These are phyloP conservation scores for Penicillium alfredii DNA, from an alignment of 495 filamentous ascomycete genomes.

Conservation along the genomic window DNA sequence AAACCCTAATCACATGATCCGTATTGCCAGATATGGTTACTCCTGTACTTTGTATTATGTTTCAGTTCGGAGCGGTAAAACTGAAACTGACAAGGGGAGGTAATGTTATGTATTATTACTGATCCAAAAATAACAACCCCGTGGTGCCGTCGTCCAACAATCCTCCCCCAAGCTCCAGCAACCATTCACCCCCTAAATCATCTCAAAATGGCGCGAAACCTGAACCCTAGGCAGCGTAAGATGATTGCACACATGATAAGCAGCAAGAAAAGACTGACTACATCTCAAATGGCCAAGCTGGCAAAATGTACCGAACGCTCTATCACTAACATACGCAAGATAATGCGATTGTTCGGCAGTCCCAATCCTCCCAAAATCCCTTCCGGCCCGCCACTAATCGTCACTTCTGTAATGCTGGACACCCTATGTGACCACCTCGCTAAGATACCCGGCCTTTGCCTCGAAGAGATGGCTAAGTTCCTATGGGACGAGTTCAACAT, in stretches of 20 bases:
- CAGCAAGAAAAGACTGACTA: slow-evolving; percentile 14
- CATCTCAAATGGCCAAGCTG: slow-evolving; percentile 16
- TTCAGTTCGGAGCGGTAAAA: too few relatives aligned
- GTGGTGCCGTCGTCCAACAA: too few relatives aligned
- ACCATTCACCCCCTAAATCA: too few relatives aligned
- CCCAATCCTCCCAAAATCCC: slow-evolving; percentile 18
- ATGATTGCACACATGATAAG: slow-evolving; percentile 26
- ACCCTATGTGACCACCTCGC: slow-evolving; percentile 13
- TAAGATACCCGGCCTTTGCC: slow-evolving; percentile 14
- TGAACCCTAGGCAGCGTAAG: too few relatives aligned
- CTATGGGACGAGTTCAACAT: slow-evolving; percentile 11
- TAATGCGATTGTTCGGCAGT: slow-evolving; percentile 20
- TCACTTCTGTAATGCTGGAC: slow-evolving; percentile 17
- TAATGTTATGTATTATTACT: too few relatives aligned
- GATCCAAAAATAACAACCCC: too few relatives aligned
- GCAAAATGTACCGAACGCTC: slow-evolving; percentile 16
- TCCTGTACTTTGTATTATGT: too few relatives aligned
- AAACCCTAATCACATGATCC: too few relatives aligned
- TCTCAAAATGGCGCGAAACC: too few relatives aligned
- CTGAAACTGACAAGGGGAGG: too few relatives aligned
- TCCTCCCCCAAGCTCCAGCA: too few relatives aligned
- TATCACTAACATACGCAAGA: slow-evolving; percentile 17
- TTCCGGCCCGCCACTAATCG: slow-evolving; percentile 7
- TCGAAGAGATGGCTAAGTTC: slow-evolving; percentile 15
- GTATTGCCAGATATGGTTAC: too few relatives aligned